phyloP scores from a whole-genome alignment of 768 basidiomycete species.

The Postia placenta region DNA sequence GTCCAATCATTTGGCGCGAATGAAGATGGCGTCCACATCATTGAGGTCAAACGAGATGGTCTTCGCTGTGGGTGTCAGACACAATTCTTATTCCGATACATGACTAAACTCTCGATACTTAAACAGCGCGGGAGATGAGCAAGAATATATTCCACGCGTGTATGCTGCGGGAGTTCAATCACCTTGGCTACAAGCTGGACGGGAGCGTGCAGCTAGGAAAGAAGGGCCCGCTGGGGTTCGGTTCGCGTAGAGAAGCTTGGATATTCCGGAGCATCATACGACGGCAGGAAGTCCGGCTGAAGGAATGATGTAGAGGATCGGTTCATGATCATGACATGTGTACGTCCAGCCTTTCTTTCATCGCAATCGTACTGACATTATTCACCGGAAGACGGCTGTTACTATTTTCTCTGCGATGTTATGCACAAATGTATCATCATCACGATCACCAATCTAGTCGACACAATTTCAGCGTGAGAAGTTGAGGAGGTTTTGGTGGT shows the following conservation, averaged over 20 bases:
- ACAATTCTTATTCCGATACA: too few species aligned
- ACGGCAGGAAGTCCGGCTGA: slow-evolving; percentile 13
- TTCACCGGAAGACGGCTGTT: too few species aligned
- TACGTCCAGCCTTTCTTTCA: too few species aligned
- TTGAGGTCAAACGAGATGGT: slow-evolving; percentile 45
- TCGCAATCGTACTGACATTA: too few species aligned
- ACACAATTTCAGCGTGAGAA: too few species aligned
- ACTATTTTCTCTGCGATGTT: too few species aligned
- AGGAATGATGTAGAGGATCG: slow-evolving; percentile 1
- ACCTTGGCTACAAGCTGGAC: slow-evolving; percentile 55
- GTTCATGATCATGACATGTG: too few species aligned
- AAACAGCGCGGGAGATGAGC: slow-evolving; percentile 38
- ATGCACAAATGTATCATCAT: too few species aligned
- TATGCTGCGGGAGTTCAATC: slow-evolving; percentile 52
- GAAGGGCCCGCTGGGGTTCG: slow-evolving; percentile 30
- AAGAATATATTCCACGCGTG: slow-evolving; percentile 55
- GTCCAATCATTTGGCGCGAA: slow-evolving; percentile 36
- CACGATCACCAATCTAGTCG: too few species aligned
- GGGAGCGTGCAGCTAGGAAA: slow-evolving; percentile 58
- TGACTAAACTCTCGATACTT: background rate
- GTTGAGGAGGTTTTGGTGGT: too few species aligned
- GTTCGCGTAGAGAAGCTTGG: slow-evolving; percentile 51
- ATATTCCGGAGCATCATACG: slow-evolving; percentile 47
- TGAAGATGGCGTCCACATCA: slow-evolving; percentile 45
- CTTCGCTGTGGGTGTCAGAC: slow-evolving; percentile 16